Evolutionary conservation across 2,329 filamentous ascomycete species (phyloP).

Genomic region (Fusarium euwallaceae): DNA sequence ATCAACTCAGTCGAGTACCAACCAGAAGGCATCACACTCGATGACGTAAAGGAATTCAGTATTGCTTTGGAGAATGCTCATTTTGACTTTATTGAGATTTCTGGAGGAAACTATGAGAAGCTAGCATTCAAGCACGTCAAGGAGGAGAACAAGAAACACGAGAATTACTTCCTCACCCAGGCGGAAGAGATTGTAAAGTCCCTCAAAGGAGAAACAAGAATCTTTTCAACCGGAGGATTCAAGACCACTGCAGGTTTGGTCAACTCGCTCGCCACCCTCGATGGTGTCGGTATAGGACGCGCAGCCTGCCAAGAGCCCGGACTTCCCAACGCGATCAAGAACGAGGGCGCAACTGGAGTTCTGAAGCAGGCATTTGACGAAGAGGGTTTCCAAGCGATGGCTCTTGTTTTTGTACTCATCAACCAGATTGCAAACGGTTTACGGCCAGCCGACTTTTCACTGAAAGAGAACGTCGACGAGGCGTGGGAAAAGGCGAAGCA

Average conservation of each 20-base stretch:
- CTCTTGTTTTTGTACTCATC: constrained; percentile 22
- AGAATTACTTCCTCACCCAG: constrained; percentile 70
- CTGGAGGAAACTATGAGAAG: constrained; percentile 69
- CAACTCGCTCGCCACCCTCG: constrained; percentile 25
- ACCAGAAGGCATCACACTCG: constrained; percentile 62
- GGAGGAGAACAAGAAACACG: constrained; percentile 65
- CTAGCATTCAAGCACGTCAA: constrained; percentile 63
- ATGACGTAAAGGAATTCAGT: constrained; percentile 63
- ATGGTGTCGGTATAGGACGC: constrained; percentile 25
- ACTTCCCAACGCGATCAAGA: constrained; percentile 18
- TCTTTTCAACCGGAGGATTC: constrained; percentile 35
- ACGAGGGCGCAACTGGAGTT: constrained; percentile 2
- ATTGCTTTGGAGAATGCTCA: constrained; percentile 59
- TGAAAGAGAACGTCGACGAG: constrained; percentile 25
- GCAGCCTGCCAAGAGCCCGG: constrained; percentile 23
- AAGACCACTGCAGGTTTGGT: constrained; percentile 21
- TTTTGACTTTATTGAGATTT: constrained; percentile 70
- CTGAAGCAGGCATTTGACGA: constrained; percentile 18
- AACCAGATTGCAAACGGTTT: constrained; percentile 23
- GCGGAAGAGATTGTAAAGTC: constrained; percentile 61
- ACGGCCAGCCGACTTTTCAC: constrained; percentile 22
- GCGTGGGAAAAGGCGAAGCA: constrained; percentile 22
- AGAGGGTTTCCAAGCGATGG: constrained; percentile 13
- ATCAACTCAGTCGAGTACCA: constrained; percentile 68
- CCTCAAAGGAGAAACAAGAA: constrained; percentile 25